phyloP scores from a whole-genome alignment of 257 asterid genomes.

The Nicotiana obtusifolia region DNA sequence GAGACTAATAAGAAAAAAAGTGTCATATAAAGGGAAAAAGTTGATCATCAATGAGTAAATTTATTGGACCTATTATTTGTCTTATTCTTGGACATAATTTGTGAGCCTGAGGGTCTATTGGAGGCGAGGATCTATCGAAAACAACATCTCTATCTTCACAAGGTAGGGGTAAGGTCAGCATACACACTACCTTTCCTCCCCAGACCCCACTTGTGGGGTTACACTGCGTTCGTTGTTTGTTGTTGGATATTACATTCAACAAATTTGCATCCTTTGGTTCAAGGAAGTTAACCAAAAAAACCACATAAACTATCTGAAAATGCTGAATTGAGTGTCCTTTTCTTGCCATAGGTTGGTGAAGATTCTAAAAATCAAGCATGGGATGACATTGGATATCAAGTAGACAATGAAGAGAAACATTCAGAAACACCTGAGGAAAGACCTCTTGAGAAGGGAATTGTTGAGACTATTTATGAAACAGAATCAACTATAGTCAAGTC shows the following conservation, averaged over 20 bases:
- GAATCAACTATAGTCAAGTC: constrained; percentile 38
- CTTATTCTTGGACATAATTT: background rate
- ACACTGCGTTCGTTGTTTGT: too few species aligned
- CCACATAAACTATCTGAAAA: background rate
- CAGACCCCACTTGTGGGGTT: too few species aligned
- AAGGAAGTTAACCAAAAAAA: background rate
- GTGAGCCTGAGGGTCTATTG: background rate
- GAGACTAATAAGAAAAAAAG: too few species aligned
- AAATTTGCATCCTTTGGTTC: background rate
- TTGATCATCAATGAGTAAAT: background rate
- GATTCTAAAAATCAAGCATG: constrained; percentile 54
- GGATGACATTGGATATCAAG: constrained; percentile 69
- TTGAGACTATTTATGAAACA: constrained; percentile 46
- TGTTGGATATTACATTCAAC: background rate
- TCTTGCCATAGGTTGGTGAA: constrained; percentile 47
- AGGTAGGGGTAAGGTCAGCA: too few species aligned
- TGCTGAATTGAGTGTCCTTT: background rate
- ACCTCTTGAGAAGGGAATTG: constrained; percentile 65
- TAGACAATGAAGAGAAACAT: constrained; percentile 30
- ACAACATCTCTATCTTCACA: too few species aligned
- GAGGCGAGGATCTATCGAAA: too few species aligned
- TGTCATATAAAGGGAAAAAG: background rate
- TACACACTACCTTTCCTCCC: too few species aligned
- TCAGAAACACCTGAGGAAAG: constrained; percentile 19
- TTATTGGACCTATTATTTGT: background rate